Percentiles rank a stretch among this genome's conserved stretches.
Conservation (phyloP, 495 filamentous ascomycete species). For the Aspergillus cavernicola region DNA sequence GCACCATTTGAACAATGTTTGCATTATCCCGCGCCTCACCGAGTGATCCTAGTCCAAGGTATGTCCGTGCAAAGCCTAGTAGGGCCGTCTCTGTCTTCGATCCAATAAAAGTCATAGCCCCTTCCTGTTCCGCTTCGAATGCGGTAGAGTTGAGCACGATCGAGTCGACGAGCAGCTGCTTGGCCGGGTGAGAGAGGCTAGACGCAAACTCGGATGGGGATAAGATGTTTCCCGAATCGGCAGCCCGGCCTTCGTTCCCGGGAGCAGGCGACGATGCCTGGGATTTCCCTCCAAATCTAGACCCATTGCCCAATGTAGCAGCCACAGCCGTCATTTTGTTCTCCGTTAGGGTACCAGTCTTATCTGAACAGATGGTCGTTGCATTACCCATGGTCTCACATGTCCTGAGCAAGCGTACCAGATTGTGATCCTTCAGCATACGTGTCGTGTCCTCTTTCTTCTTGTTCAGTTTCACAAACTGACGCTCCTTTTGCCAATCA, state of each 20-base stretch:
- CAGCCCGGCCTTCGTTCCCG: conserved; percentile 2
- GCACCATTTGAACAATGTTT: conserved; percentile 67
- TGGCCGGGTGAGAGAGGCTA: conserved; percentile 54
- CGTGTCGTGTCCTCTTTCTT: conserved; percentile 80
- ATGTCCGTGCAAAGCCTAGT: conserved; percentile 67
- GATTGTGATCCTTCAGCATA: conserved; percentile 93
- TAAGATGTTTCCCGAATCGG: conserved; percentile 31
- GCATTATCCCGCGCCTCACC: conserved; percentile 67
- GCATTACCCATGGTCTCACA: conserved; percentile 99
- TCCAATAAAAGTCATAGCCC: conserved; percentile 66
- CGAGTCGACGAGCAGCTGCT: conserved; percentile 65
- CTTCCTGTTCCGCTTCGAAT: conserved; percentile 75
- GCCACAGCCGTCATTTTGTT: conserved; percentile 90
- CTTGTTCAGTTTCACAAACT: conserved; percentile 66
- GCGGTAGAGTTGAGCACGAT: conserved; percentile 86
- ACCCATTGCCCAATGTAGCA: conserved; percentile 65
- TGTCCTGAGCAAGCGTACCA: conserved; percentile 84
- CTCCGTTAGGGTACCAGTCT: conserved; percentile 89
- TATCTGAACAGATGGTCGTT: conserved; percentile 94
- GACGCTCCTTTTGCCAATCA: conserved; percentile 71
- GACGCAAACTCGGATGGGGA: conserved; percentile 57
- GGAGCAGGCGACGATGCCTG: conserved; percentile 7
- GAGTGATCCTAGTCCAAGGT: conserved; percentile 71
- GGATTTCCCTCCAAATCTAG: conserved; percentile 63
- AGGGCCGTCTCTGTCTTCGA: conserved; percentile 91